Evolutionary conservation across 1,139 yeast genomes (phyloP).

Genomic region (Scheffersomyces parashehatae): DNA sequence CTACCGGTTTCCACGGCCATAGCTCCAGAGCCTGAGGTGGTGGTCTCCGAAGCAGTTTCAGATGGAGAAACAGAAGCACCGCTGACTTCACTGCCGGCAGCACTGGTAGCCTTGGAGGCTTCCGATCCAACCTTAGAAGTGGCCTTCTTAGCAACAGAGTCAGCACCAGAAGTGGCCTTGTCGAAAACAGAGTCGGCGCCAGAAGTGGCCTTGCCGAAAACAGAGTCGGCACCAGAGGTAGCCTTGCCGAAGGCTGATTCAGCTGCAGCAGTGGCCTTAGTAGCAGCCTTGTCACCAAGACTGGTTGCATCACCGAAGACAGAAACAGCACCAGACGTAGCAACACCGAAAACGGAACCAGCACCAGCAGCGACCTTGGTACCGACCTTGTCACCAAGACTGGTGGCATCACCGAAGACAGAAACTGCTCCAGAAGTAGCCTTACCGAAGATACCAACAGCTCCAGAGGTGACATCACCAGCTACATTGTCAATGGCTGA

Average conservation of each 20-base stretch:
- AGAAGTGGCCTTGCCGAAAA: conserved; percentile 3
- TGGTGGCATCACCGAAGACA: conserved; percentile 8
- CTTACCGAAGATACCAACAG: conserved; percentile 12
- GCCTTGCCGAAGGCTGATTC: conserved; percentile 10
- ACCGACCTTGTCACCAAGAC: conserved; percentile 3
- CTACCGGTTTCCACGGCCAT: conserved; percentile 19
- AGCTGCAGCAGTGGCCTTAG: neutral
- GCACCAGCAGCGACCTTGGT: conserved; percentile 10
- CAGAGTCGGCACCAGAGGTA: conserved; percentile 2
- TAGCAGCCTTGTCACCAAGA: conserved; percentile 9
- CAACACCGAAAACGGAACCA: conserved; percentile 8
- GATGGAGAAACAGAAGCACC: conserved; percentile 7
- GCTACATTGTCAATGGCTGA: conserved; percentile 6
- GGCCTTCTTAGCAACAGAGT: conserved; percentile 4
- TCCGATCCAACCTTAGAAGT: neutral
- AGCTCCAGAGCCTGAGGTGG: conserved; percentile 12
- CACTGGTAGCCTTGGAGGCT: conserved; percentile 9
- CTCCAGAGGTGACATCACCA: conserved; percentile 8
- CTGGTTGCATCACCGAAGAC: conserved; percentile 11
- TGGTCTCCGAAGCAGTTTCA: neutral
- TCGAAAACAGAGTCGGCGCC: conserved; percentile 15
- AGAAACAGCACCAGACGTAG: conserved; percentile 8
- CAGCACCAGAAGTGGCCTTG: conserved; percentile 11
- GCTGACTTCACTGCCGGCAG: conserved; percentile 4
- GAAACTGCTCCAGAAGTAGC: conserved; percentile 12